A percentile compares a stretch with the other conserved stretches of the same genome.
Conservation (phyloP, 2,329 filamentous ascomycete species). For the Aspergillus proliferans region DNA sequence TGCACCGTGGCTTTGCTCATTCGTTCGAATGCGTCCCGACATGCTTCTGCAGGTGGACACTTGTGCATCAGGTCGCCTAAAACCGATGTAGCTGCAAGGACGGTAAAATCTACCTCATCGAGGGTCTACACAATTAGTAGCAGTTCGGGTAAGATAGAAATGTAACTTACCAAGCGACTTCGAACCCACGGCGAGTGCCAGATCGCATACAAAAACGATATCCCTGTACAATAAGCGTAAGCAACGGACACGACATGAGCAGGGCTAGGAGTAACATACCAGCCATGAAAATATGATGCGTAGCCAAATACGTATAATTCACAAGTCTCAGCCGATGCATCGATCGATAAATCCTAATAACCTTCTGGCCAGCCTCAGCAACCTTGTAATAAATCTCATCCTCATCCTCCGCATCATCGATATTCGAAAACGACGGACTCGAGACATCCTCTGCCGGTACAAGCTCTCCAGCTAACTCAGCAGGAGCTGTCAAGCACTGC, state of each 20-base stretch:
- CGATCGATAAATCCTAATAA: conserved; percentile 82
- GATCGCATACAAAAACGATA: conserved; percentile 93
- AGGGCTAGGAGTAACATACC: conserved; percentile 46
- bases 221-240: conserved; percentile 40
- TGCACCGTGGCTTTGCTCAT: conserved; percentile 94
- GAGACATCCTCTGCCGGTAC: conserved; percentile 53
- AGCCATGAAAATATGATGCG: conserved; percentile 95
- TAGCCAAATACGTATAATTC: conserved; percentile 93
- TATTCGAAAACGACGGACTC: conserved; percentile 46
- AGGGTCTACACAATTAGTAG: conserved; percentile 52
- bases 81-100: conserved; percentile 86
- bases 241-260: not conserved
- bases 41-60: conserved; percentile 90
- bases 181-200: conserved; percentile 92
- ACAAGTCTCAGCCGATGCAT: conserved; percentile 82
- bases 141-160: not conserved
- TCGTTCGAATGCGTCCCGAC: conserved; percentile 86
- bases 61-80: conserved; percentile 88
- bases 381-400: conserved; percentile 91
- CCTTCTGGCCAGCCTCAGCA: conserved; percentile 88
- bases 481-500: conserved; percentile 80
- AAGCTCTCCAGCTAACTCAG: conserved; percentile 74
- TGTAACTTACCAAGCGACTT: conserved; percentile 65
- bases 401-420: conserved; percentile 60
- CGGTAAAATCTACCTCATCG: conserved; percentile 96